These are phyloP conservation scores for Pinus tabuliformis DNA, from an alignment of 75 land plant genomes.

Conservation along the genomic window DNA sequence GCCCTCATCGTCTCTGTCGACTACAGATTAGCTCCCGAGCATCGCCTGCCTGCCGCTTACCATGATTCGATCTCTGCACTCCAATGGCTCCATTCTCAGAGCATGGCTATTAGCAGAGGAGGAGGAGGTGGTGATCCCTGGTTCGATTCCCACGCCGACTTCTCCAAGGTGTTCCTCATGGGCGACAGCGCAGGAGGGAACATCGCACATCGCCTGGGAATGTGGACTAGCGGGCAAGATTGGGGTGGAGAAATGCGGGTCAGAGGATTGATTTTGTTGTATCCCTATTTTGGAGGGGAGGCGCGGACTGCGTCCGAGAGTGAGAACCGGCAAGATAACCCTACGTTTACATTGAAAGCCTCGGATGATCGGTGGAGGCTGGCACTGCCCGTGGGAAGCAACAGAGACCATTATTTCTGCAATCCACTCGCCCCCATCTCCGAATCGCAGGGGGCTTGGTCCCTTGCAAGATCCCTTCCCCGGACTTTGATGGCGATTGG, in stretches of 20 bases:
- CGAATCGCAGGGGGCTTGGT: no score
- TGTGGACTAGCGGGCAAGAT: neutral
- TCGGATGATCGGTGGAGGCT: constrained; percentile 53
- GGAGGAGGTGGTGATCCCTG: constrained; percentile 10
- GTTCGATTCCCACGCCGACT: constrained; percentile 24
- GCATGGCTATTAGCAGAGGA: neutral
- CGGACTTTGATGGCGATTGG: no score
- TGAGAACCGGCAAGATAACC: constrained; percentile 1
- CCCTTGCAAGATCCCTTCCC: no score
- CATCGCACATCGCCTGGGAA: constrained; percentile 49
- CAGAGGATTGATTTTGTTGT: constrained; percentile 29
- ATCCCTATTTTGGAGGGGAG: constrained; percentile 62
- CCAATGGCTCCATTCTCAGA: constrained; percentile 25
- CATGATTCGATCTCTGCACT: constrained; percentile 41
- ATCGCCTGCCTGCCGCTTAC: constrained; percentile 46
- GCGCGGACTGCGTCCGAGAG: constrained; percentile 19
- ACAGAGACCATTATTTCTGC: constrained; percentile 46
- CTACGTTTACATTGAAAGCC: constrained; percentile 10
- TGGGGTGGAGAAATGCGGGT: constrained; percentile 1
- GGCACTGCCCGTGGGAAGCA: constrained; percentile 40
- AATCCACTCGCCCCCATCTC: neutral
- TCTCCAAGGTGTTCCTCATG: constrained; percentile 30
- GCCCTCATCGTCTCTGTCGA: constrained; percentile 54
- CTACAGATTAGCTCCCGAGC: constrained; percentile 60
- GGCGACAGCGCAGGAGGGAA: constrained; percentile 76